Conservation (phyloP, 805 yeast genomes). For the Saccharomycopsis guyanensis region DNA sequence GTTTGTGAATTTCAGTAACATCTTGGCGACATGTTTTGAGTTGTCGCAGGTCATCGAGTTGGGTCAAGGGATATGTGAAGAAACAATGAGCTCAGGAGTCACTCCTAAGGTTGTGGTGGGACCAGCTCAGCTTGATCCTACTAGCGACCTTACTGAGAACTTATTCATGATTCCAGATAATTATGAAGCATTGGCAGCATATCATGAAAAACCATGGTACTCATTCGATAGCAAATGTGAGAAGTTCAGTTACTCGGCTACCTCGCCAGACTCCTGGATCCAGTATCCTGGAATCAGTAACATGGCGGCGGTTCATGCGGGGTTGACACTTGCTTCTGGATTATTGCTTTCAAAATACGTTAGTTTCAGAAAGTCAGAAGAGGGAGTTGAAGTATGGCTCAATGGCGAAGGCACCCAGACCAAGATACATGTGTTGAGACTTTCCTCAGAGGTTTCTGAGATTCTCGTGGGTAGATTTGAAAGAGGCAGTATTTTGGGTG, state of each 20-base stretch:
- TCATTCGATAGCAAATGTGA: neutral
- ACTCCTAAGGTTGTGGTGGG: constrained; percentile 8
- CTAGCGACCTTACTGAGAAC: constrained; percentile 1
- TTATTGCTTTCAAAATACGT: constrained; percentile 2
- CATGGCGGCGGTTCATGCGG: constrained; percentile 4
- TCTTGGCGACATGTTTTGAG: constrained; percentile 7
- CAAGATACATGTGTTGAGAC: neutral
- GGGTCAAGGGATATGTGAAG: constrained; percentile 16
- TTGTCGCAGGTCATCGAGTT: constrained; percentile 7
- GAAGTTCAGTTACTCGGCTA: neutral
- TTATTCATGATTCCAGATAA: neutral
- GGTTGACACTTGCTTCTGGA: constrained; percentile 2
- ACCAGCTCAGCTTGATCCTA: constrained; percentile 7
- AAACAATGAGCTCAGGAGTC: neutral
- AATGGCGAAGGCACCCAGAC: neutral
- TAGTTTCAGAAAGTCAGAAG: neutral
- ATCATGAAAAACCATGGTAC: constrained; percentile 12
- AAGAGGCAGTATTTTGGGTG: neutral
- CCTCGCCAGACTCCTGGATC: constrained; percentile 12
- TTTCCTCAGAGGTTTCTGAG: neutral
- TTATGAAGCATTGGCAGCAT: neutral
- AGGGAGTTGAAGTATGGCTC: neutral
- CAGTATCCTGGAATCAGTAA: constrained; percentile 10
- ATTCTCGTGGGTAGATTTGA: constrained; percentile 5
- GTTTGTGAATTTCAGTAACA: constrained; percentile 1